Conservation (phyloP, 1,284 basidiomycete species). For the Flammula alnicola region DNA sequence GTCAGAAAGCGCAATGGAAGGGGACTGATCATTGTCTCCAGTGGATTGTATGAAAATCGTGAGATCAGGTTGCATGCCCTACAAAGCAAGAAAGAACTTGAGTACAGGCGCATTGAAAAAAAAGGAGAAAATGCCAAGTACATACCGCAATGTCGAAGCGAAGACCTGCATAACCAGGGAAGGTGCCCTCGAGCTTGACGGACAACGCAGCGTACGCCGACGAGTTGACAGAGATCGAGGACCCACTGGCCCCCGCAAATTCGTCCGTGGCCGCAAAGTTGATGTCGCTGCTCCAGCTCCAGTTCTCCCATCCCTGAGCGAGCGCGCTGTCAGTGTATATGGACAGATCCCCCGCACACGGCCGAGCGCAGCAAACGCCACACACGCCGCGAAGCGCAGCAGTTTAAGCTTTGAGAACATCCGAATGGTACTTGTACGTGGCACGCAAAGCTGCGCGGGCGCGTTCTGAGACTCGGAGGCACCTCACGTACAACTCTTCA, state of each 20-base stretch:
- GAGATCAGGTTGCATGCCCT: constrained; percentile 46
- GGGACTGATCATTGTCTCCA: constrained; percentile 36
- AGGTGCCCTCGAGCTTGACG: constrained; percentile 43
- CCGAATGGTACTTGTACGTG: not conserved
- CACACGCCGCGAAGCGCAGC: constrained; percentile 21
- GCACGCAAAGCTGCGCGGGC: constrained; percentile 1
- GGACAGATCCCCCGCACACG: constrained; percentile 33
- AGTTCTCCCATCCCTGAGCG: constrained; percentile 52
- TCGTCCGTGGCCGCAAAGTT: constrained; percentile 51
- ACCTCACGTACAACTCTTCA: not conserved
- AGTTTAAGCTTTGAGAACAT: constrained; percentile 21
- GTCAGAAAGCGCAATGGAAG: constrained; percentile 44
- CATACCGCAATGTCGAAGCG: constrained; percentile 50
- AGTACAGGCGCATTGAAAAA: not conserved
- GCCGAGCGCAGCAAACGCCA: constrained; percentile 19
- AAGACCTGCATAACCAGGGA: constrained; percentile 46
- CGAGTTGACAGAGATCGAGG: constrained; percentile 47
- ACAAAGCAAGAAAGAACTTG: not conserved
- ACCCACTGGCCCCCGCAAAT: constrained; percentile 44
- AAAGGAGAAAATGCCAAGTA: constrained; percentile 9
- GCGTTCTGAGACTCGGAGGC: not conserved
- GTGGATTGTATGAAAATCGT: constrained; percentile 43
- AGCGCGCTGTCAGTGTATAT: constrained; percentile 44
- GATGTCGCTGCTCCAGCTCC: constrained; percentile 52
- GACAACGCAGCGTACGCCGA: constrained; percentile 47